Base-by-base conservation (phyloP, 768 basidiomycete genomes). In the Tylopilus balloui region DNA sequence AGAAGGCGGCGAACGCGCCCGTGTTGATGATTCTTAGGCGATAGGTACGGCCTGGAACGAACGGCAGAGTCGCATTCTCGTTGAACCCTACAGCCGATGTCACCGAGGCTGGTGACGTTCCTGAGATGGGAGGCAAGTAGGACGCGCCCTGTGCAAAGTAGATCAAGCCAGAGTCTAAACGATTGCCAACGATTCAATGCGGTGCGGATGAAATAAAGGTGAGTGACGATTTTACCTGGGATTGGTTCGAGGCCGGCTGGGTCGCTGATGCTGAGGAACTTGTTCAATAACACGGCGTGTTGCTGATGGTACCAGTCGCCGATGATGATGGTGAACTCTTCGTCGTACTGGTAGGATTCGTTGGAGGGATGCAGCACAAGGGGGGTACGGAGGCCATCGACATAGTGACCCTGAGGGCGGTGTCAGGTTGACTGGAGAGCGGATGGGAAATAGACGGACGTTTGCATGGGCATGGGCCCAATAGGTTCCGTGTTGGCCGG, bases 291-390 rank as follows among this genome's bases (percentile, higher is more conserved):
- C 9, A 67, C 72, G 1, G 68, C 40, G 51, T 92, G 88, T 63
- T 90, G 74, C 6, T 83, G 64, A 62, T 96, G 92, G 62, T 97
- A 97, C 94, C 95, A 98, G 65, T 97, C 94, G 6, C 83, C 79
- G 1, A 97, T 72, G 50, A 92, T 63, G 55, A 98, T 73, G 17
- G 88, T 94, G 70, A 81, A 93, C 57, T 97, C 95, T 23, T 86
- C 89, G 66, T 97, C 93, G 66, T 96, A 97, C 10, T 54, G 67
- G 65, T 91, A 78, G 17, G 71, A 75, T 67, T 87, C 86, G 45
- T 71, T 73, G 1, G 73, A 68, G 4, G 84, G 83, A 59, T 88
- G 87, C 42, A 97, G 78, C 42, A 94, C 62, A 38, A 96, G 65
- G 1, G 94, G 91, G 0, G 92, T 77, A n/a, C 93, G 85, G 2